Conservation (phyloP, 495 filamentous ascomycete genomes). For the Xylaria bambusicola region DNA sequence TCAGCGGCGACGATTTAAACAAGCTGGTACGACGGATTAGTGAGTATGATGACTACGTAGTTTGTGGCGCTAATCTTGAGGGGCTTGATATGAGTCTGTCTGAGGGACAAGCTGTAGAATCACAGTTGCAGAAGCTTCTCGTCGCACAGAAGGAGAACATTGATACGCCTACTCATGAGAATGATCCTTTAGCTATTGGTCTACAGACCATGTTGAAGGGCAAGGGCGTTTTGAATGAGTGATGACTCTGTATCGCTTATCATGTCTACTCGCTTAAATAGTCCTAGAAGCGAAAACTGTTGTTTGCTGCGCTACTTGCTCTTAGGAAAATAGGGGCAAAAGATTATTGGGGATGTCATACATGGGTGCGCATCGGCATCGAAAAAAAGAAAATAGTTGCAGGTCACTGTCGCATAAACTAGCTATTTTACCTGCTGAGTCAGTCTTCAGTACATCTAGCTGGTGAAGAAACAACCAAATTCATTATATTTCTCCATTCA, state of each 20-base stretch:
- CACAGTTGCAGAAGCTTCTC: constrained; percentile 18
- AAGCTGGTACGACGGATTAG: constrained; percentile 3
- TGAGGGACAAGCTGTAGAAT: constrained; percentile 24
- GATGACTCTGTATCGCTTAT: neutral
- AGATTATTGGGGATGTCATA: too few species aligned
- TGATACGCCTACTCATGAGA: neutral
- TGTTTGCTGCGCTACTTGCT: too few species aligned
- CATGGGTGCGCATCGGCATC: too few species aligned
- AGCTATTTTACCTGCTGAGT: too few species aligned
- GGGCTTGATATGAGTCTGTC: constrained; percentile 28
- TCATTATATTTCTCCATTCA: too few species aligned
- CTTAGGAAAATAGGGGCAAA: too few species aligned
- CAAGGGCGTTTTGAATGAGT: neutral
- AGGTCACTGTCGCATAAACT: too few species aligned
- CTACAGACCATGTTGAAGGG: constrained; percentile 10
- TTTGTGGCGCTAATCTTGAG: constrained; percentile 20
- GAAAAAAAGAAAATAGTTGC: too few species aligned
- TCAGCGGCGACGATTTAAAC: constrained; percentile 13
- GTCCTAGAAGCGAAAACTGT: too few species aligned
- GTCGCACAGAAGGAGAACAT: neutral
- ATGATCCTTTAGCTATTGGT: neutral
- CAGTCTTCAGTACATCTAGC: too few species aligned
- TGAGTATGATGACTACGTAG: constrained; percentile 27
- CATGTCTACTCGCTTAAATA: neutral
- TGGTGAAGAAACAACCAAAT: too few species aligned